Evolutionary conservation across 106 monocot genomes (phyloP).

Genomic region (Allium sativum): DNA sequence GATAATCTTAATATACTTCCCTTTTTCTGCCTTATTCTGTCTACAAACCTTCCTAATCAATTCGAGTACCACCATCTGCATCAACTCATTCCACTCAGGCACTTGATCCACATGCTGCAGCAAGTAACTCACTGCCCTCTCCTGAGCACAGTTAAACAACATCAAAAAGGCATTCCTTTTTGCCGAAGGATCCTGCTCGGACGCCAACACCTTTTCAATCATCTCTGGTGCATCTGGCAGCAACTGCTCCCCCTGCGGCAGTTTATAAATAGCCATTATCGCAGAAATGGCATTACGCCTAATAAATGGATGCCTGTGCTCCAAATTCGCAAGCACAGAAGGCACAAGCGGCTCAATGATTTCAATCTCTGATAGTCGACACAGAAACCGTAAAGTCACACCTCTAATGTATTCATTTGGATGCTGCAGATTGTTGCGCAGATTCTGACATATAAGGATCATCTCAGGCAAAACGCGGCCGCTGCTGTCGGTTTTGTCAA

Average conservation of each 20-base stretch:
- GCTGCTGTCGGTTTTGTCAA: conserved; percentile 60
- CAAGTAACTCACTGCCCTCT: conserved; percentile 62
- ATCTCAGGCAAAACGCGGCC: conserved; percentile 73
- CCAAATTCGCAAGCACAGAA: conserved; percentile 44
- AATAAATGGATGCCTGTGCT: conserved; percentile 55
- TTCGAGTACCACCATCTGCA: conserved; percentile 88
- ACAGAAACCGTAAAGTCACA: conserved; percentile 68
- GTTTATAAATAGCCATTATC: conserved; percentile 34
- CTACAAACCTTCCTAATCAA: conserved; percentile 87
- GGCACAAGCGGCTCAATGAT: conserved; percentile 67
- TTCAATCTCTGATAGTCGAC: conserved; percentile 53
- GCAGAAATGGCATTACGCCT: conserved; percentile 47
- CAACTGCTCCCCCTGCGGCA: conserved; percentile 62
- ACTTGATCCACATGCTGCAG: conserved; percentile 56
- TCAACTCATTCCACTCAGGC: conserved; percentile 58
- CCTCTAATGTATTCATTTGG: conserved; percentile 78
- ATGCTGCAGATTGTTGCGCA: conserved; percentile 68
- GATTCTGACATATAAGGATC: conserved; percentile 78
- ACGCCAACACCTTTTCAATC: conserved; percentile 44
- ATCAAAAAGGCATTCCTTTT: conserved; percentile 83
- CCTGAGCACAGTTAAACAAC: conserved; percentile 78
- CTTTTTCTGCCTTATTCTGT: conserved; percentile 57
- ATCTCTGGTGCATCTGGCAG: conserved; percentile 63
- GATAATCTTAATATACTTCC: conserved; percentile 71
- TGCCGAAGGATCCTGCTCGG: conserved; percentile 70